phyloP scores from a whole-genome alignment of 2,329 filamentous ascomycete species.

The Penicillium brevicompactum region DNA sequence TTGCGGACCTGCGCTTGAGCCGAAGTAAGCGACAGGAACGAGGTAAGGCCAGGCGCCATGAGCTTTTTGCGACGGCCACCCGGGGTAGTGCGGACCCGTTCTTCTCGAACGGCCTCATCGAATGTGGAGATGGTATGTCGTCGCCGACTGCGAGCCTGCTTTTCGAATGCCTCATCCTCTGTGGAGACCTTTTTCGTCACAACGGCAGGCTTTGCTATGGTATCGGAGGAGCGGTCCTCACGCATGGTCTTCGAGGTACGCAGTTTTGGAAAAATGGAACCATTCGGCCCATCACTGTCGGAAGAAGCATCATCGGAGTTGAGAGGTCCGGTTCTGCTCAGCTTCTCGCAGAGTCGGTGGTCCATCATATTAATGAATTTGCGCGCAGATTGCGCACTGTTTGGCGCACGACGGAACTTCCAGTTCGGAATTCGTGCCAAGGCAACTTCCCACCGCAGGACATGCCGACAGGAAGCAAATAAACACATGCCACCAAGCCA shows the following conservation, averaged over 20 bases:
- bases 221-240: conserved; percentile 16
- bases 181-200: conserved; percentile 25
- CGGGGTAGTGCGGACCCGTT: conserved; percentile 52
- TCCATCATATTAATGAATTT: conserved; percentile 46
- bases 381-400: conserved; percentile 38
- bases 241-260: conserved; percentile 34
- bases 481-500: conserved; percentile 81
- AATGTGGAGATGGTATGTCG: conserved; percentile 58
- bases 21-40: conserved; percentile 79
- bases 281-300: conserved; percentile 39
- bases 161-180: conserved; percentile 26
- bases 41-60: conserved; percentile 65
- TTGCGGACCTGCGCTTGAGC: conserved; percentile 75
- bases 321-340: conserved; percentile 44
- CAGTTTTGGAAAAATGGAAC: conserved; percentile 33
- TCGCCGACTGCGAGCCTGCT: conserved; percentile 22
- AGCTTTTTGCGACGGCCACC: conserved; percentile 68
- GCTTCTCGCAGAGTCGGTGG: conserved; percentile 50
- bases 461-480: conserved; percentile 70
- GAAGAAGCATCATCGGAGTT: conserved; percentile 38
- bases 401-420: conserved; percentile 70
- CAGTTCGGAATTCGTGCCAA: conserved; percentile 88
- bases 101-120: conserved; percentile 31
- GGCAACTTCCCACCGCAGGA: conserved; percentile 80
- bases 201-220: conserved; percentile 19